phyloP scores from a whole-genome alignment of 768 basidiomycete species.

The Phlebiopsis gigantea region DNA sequence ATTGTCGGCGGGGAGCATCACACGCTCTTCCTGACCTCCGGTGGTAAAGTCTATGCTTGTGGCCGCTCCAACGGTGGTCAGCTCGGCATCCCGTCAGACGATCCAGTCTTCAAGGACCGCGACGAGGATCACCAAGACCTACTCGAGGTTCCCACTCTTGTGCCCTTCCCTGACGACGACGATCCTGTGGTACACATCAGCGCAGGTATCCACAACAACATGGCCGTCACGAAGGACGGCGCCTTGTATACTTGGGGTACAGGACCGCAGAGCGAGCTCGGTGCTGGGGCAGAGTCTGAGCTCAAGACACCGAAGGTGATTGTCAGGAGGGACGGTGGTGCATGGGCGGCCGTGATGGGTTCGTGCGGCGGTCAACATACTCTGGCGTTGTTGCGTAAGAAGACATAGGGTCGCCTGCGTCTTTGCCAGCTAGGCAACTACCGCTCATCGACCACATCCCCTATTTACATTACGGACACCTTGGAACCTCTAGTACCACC shows the following conservation, averaged over 20 bases:
- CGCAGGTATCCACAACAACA: constrained; percentile 67
- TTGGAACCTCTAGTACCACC: neutral
- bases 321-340: constrained; percentile 68
- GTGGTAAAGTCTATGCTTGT: constrained; percentile 81
- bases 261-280: constrained; percentile 73
- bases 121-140: constrained; percentile 45
- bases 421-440: neutral
- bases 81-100: constrained; percentile 70
- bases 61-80: constrained; percentile 84
- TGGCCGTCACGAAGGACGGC: constrained; percentile 62
- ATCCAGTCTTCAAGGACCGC: constrained; percentile 57
- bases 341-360: constrained; percentile 59
- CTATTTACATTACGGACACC: neutral
- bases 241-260: constrained; percentile 76
- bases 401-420: constrained; percentile 19
- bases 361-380: constrained; percentile 81
- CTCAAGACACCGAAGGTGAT: constrained; percentile 60
- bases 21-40: constrained; percentile 79
- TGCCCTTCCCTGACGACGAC: constrained; percentile 56
- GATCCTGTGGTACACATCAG: constrained; percentile 65
- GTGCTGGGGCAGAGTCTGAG: constrained; percentile 47
- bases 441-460: neutral
- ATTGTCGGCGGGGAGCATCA: constrained; percentile 87
- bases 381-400: constrained; percentile 66
- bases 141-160: constrained; percentile 57